Conservation (phyloP, 2,329 filamentous ascomycete genomes). For the Huntiella bhutanensis region DNA sequence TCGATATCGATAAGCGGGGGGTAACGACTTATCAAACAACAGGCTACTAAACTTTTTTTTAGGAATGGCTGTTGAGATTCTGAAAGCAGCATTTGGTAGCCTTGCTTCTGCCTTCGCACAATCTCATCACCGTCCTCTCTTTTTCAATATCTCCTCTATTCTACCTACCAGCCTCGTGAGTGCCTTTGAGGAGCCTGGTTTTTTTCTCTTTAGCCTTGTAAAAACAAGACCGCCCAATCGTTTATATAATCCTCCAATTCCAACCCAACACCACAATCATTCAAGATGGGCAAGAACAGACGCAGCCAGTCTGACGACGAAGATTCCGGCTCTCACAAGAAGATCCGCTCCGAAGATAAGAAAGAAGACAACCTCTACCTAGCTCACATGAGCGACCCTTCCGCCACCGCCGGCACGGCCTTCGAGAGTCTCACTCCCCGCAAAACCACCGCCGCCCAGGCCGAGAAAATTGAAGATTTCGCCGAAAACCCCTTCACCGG, state of each 20-base stretch:
- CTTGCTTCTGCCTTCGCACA: not conserved
- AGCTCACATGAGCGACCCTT: slow-evolving; percentile 60
- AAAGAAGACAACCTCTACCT: slow-evolving; percentile 62
- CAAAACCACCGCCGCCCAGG: slow-evolving; percentile 59
- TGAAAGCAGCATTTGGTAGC: not conserved
- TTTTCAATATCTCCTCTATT: not conserved
- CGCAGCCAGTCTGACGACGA: slow-evolving; percentile 22
- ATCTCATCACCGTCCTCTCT: not conserved
- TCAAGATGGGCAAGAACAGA: slow-evolving; percentile 25
- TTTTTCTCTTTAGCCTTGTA: not conserved
- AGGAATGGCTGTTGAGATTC: not conserved
- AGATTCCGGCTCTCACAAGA: slow-evolving; percentile 25
- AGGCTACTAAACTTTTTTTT: slow-evolving; percentile 11
- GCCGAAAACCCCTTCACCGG: slow-evolving; percentile 75
- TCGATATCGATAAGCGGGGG: slow-evolving; percentile 9
- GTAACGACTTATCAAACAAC: slow-evolving; percentile 2
- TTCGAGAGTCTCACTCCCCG: slow-evolving; percentile 32
- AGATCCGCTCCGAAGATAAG: slow-evolving; percentile 20
- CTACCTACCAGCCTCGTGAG: slow-evolving; percentile 6
- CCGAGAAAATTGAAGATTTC: slow-evolving; percentile 55
- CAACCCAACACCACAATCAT: not conserved
- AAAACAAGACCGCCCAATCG: not conserved
- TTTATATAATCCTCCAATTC: not conserved
- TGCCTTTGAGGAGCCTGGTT: slow-evolving; percentile 3
- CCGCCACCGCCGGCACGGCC: slow-evolving; percentile 15